phyloP scores from a whole-genome alignment of 495 filamentous ascomycete species.

The Neurospora discreta region DNA sequence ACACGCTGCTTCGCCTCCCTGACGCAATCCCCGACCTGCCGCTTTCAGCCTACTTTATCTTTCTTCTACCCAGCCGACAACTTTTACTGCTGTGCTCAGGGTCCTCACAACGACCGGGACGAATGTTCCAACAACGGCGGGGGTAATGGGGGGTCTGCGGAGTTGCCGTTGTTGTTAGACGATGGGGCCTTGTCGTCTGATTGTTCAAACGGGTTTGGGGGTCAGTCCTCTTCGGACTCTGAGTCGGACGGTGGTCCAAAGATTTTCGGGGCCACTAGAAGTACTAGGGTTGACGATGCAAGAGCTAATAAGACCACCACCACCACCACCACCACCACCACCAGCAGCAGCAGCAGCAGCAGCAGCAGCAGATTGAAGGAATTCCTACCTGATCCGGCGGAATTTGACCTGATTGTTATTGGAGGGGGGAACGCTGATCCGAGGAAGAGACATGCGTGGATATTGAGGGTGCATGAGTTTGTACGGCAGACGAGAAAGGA shows the following conservation, averaged over 20 bases:
- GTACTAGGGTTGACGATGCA: too few relatives aligned
- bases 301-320: too few relatives aligned
- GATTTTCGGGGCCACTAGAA: too few relatives aligned
- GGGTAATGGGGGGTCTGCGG: too few relatives aligned
- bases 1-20: conserved; percentile 24
- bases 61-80: conserved; percentile 35
- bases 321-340: too few relatives aligned
- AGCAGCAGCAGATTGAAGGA: not conserved
- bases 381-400: conserved; percentile 27
- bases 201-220: not conserved
- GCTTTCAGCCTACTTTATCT: conserved; percentile 13
- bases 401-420: conserved; percentile 37
- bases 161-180: too few relatives aligned
- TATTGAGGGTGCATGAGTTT: conserved; percentile 32
- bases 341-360: too few relatives aligned
- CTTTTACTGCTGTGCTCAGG: not conserved
- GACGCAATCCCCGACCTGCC: not conserved
- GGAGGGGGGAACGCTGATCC: conserved; percentile 38
- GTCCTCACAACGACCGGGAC: not conserved
- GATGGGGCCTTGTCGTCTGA: not conserved
- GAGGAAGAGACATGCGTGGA: conserved; percentile 31
- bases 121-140: too few relatives aligned
- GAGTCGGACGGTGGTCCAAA: not conserved
- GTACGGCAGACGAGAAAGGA: conserved; percentile 25
- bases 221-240: not conserved